Evolutionary conservation across 2,329 filamentous ascomycete species (phyloP), one percentile per base, ranked within the genome.

Genomic region (Botryotinia calthae): DNA sequence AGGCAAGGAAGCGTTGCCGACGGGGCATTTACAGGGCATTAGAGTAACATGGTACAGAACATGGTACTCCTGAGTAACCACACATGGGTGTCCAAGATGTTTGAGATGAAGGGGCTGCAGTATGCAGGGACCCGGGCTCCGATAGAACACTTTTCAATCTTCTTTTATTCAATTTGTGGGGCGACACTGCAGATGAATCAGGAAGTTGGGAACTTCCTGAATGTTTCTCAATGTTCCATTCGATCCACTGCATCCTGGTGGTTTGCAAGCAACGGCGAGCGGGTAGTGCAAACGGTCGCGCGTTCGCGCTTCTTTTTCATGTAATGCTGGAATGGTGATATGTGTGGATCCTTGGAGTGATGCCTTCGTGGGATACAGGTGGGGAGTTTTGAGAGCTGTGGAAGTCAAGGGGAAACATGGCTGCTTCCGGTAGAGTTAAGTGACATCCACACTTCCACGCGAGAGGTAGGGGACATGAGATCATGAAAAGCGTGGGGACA

Each of bases 111-210:
- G 70, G 68, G 68, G 58, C 40, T 62, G 48, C 68, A 62, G 37
- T n/a, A 66, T 71, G 70, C 70, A 71, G 70, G 61, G 46, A 71
- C 70, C 70, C 70, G 46, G 62, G n/a, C 70, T 65, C 61, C 62
- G 61, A 66, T 66, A 56, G 40, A 58, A 44, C 20, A 71, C n/a
- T 56, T 56, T 70, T 51, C 37, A 48, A 64, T 44, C 25, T 46
- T 56, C 40, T 28, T 62, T 37, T 9, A 70, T 61, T 37, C 28
- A 70, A 46, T 62, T 25, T 58, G 61, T 71, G 69, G 70, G 61
- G 48, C 61, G 20, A 54, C 31, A 34, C 58, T 40, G 58, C 44
- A 71, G 31, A 37, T 31, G 42, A 31, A 28, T 65, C 22, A 46
- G 28, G 54, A 54, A 25, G 20, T 44, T 42, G 18, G 28, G 28